These are phyloP conservation scores for Pseudohalonectria lignicola DNA, from an alignment of 2,329 filamentous ascomycete species.

Conservation along the genomic window DNA sequence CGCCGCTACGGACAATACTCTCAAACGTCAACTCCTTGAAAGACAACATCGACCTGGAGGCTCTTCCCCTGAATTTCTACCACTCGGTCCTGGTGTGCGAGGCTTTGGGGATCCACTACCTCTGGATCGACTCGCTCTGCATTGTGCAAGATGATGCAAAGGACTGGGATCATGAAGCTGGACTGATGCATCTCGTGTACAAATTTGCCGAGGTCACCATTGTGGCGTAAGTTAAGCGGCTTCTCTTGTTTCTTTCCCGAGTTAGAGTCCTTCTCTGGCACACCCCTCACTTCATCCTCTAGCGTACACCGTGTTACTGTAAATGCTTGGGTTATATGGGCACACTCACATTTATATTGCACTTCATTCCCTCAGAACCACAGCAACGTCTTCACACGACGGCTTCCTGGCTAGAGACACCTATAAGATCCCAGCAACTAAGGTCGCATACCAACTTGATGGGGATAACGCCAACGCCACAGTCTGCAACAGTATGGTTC, in stretches of 20 bases:
- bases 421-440: not conserved
- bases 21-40: not conserved
- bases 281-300: no score
- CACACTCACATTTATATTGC: no score
- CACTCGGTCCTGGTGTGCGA: not conserved
- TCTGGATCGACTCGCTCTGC: constrained; percentile 12
- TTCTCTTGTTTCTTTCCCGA: no score
- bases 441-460: not conserved
- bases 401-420: not conserved
- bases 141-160: constrained; percentile 7
- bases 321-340: no score
- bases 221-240: not conserved
- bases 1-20: not conserved
- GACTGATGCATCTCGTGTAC: constrained; percentile 5
- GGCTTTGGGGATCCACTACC: constrained; percentile 6
- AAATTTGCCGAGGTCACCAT: not conserved
- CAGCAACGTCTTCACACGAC: not conserved
- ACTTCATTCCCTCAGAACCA: no score
- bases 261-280: no score
- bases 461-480: no score
- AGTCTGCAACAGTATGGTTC: not conserved
- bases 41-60: not conserved
- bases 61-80: not conserved
- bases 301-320: no score
- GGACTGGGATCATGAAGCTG: constrained; percentile 6